These are phyloP conservation scores for Penicillium sp. DNA, from an alignment of 2,329 filamentous ascomycete genomes.

Conservation along the genomic window DNA sequence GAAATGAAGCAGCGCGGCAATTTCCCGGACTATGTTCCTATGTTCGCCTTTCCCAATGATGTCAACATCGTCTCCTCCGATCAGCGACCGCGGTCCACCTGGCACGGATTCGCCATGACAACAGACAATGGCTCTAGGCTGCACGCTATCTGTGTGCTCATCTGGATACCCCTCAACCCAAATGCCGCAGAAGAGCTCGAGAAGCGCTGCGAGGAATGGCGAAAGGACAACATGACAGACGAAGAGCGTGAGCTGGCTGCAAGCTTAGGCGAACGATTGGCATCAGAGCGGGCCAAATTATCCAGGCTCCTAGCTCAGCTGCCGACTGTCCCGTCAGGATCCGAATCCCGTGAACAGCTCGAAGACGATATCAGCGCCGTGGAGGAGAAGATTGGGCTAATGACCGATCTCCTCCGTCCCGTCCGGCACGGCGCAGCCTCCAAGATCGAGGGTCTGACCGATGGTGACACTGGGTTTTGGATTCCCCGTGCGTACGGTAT, in stretches of 20 bases:
- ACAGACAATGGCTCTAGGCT: slow-evolving; percentile 86
- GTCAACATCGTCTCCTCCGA: slow-evolving; percentile 96
- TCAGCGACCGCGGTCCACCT: slow-evolving; percentile 89
- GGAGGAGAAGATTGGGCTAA: slow-evolving; percentile 93
- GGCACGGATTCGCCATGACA: slow-evolving; percentile 99
- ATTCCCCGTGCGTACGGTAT: slow-evolving; percentile 91
- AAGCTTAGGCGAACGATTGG: slow-evolving; percentile 83
- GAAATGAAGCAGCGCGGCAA: slow-evolving; percentile 75
- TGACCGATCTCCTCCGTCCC: slow-evolving; percentile 92
- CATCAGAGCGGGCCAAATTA: slow-evolving; percentile 81
- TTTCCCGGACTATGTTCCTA: slow-evolving; percentile 96
- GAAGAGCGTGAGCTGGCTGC: slow-evolving; percentile 92
- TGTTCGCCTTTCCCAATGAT: slow-evolving; percentile 99
- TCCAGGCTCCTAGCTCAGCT: slow-evolving; percentile 83
- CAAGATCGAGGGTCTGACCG: slow-evolving; percentile 94
- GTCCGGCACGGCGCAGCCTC: slow-evolving; percentile 91
- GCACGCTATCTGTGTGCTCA: slow-evolving; percentile 84
- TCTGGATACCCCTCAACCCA: slow-evolving; percentile 85
- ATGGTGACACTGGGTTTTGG: slow-evolving; percentile 94
- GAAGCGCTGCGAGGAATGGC: slow-evolving; percentile 78
- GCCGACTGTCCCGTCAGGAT: slow-evolving; percentile 75
- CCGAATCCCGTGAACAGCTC: slow-evolving; percentile 72
- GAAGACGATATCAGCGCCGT: slow-evolving; percentile 94
- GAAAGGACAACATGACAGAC: slow-evolving; percentile 92
- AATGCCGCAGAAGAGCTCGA: slow-evolving; percentile 75